A percentile compares a stretch with the other conserved stretches of the same genome.
These are phyloP conservation scores for Oemleria cerasiformis DNA, from an alignment of 306 rosid species.

Conservation along the genomic window DNA sequence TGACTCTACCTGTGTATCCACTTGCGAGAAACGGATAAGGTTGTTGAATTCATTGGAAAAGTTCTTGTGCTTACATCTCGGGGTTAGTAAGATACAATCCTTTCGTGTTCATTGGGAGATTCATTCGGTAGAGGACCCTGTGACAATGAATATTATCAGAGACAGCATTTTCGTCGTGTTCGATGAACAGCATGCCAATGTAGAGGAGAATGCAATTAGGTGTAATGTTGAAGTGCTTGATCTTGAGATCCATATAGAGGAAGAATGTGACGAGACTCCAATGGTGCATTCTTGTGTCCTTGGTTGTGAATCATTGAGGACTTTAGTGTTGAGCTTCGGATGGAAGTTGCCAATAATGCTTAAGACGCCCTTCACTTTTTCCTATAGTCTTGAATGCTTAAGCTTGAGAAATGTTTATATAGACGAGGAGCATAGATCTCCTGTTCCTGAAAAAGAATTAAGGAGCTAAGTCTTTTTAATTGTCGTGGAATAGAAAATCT, in stretches of 20 bases:
- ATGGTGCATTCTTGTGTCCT: background rate
- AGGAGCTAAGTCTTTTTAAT: background rate
- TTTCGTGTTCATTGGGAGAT: background rate
- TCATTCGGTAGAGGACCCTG: background rate
- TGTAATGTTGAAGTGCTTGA: background rate
- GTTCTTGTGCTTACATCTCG: background rate
- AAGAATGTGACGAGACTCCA: background rate
- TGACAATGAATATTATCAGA: too few relatives aligned
- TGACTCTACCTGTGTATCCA: background rate
- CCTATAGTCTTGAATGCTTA: background rate
- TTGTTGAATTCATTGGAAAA: background rate
- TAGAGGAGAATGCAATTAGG: background rate
- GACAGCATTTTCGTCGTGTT: too few relatives aligned
- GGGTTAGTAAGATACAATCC: background rate
- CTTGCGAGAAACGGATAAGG: background rate
- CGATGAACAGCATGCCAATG: too few relatives aligned
- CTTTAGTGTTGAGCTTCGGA: background rate
- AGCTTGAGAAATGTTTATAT: background rate
- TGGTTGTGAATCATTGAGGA: background rate
- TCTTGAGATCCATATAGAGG: background rate
- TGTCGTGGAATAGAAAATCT: too few relatives aligned
- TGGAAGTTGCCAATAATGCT: background rate
- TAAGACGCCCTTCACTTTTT: background rate
- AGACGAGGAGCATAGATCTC: background rate
- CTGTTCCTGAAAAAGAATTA: background rate